phyloP scores from a whole-genome alignment of 164 flowering plant genomes.

The Magnolia officinalis region DNA sequence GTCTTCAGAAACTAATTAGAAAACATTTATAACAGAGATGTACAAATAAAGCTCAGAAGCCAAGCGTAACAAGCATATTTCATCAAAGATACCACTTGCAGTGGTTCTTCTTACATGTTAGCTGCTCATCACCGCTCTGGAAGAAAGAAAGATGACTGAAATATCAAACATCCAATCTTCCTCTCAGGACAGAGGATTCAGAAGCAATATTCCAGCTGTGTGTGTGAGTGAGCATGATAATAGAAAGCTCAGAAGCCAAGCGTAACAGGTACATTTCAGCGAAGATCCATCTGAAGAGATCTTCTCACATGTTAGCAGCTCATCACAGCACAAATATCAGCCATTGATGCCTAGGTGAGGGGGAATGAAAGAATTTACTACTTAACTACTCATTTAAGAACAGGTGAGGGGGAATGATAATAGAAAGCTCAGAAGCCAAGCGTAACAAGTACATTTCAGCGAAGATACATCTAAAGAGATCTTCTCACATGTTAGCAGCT shows the following conservation, averaged over 20 bases:
- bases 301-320: slow-evolving; percentile 33
- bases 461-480: slow-evolving; percentile 24
- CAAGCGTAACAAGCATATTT: slow-evolving; percentile 54
- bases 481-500: slow-evolving; percentile 33
- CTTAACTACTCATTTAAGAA: too few species aligned
- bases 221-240: neutral
- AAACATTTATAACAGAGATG: neutral
- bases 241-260: slow-evolving; percentile 57
- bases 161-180: neutral
- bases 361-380: too few species aligned
- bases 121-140: slow-evolving; percentile 22
- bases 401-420: neutral
- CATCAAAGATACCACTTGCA: slow-evolving; percentile 32
- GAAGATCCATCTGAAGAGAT: slow-evolving; percentile 24
- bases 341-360: too few species aligned
- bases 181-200: neutral
- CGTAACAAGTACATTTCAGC: slow-evolving; percentile 49
- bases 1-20: neutral
- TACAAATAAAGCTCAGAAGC: slow-evolving; percentile 42
- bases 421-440: slow-evolving; percentile 57
- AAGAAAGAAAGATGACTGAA: neutral
- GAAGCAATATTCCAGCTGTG: neutral
- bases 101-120: slow-evolving; percentile 31
- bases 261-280: slow-evolving; percentile 49
- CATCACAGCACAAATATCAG: slow-evolving; percentile 20